Base-by-base conservation (phyloP, 169 alveolate species). In the Babesia bigemina region DNA sequence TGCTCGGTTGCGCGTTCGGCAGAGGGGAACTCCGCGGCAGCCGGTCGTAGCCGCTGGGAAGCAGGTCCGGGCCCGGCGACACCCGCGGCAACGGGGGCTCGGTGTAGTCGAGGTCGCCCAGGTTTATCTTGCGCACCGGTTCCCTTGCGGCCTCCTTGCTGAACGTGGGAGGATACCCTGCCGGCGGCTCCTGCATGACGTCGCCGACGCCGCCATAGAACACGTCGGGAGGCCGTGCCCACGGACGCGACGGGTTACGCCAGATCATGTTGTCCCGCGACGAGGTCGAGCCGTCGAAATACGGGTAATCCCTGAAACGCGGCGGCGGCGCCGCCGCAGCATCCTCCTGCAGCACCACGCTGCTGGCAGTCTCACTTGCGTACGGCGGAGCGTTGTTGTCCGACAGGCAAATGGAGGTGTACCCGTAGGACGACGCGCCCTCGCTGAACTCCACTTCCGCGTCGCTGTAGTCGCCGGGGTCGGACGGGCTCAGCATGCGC, bases 101-200 rank as follows among this genome's bases (percentile, higher is more conserved):
- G 22, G 52, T 21, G 19, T 4, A 9, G 6, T 67, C 76, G 22
- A 26, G 10, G 17, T 67, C 76, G 4, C 76, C 76, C 76, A 67
- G 19, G 48, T 67, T 21, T 17, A 67, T 67, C 12, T 48, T 47
- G 4, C 44, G 19, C 2, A 47, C 60, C 16, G 69, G 69, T 29
- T 59, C 53, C 24, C 4, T 50, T 19, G 4, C 7, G 6, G 2
- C 28, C 13, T 50, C 24, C 4, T 50, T n/a, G 4, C 58, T 22
- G 24, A 22, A 50, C 24, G 58, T 4, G 28, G 28, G 58, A 19
- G 24, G 8, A 7, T 50, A 17, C 39, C 69, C 19, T n/a, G 21
- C 4, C 24, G 7, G 50, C 24, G 29, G 0, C 7, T 19, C 16
- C 7, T 26, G 12, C 39, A 19, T 17, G 4, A 10, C 50, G 19